Evolutionary conservation across 148 eudicot genomes (phyloP).

Genomic region (Fagopyrum homotropicum): DNA sequence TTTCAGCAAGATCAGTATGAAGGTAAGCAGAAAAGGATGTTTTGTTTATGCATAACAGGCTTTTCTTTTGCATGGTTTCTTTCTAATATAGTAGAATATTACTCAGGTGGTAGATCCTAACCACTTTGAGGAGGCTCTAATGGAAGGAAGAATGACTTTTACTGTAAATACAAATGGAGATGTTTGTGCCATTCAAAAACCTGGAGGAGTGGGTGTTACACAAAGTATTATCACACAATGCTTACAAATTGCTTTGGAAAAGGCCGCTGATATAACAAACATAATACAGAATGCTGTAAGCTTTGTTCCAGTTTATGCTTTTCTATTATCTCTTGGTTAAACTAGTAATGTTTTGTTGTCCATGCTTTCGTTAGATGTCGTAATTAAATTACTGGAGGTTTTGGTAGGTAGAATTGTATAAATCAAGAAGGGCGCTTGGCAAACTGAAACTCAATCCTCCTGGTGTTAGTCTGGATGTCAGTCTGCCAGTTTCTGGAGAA

Average conservation of each 20-base stretch:
- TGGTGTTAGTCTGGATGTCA: slow-evolving; percentile 26
- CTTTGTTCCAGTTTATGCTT: background rate
- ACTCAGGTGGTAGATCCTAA: slow-evolving; percentile 79
- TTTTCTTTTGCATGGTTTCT: background rate
- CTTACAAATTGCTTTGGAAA: slow-evolving; percentile 66
- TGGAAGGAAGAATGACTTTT: slow-evolving; percentile 73
- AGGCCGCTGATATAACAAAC: slow-evolving; percentile 73
- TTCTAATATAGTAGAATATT: slow-evolving; percentile 16
- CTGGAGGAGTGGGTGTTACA: slow-evolving; percentile 73
- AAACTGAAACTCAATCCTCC: slow-evolving; percentile 46
- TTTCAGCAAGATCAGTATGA: slow-evolving; percentile 45
- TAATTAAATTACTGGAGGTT: slow-evolving; percentile 2
- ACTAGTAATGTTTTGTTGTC: background rate
- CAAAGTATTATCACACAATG: slow-evolving; percentile 65
- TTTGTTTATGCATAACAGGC: background rate
- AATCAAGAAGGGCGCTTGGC: slow-evolving; percentile 46
- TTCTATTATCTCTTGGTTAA: background rate
- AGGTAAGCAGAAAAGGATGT: slow-evolving; percentile 38
- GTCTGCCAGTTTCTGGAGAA: slow-evolving; percentile 16
- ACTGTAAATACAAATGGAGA: slow-evolving; percentile 81
- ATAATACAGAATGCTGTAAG: slow-evolving; percentile 70
- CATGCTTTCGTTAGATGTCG: slow-evolving; percentile 4
- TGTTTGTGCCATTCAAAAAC: slow-evolving; percentile 87
- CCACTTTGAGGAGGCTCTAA: slow-evolving; percentile 75
- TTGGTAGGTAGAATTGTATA: slow-evolving; percentile 52